Base-by-base conservation (phyloP, 805 yeast species). In the Candida lessepsii region DNA sequence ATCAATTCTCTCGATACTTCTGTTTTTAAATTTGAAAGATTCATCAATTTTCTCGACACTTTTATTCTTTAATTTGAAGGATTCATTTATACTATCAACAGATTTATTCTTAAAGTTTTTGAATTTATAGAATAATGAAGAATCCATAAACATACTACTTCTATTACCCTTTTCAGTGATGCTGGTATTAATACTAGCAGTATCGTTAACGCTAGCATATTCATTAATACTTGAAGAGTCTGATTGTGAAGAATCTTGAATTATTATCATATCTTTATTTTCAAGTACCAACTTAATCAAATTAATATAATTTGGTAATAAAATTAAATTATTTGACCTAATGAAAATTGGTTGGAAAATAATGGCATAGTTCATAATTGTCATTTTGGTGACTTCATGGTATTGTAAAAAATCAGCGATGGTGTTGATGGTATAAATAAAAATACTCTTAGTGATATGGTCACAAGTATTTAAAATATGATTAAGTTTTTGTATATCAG, bases 321-420 rank as follows among this genome's bases (percentile, higher is more conserved):
- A 40, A 17, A 40, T 20, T 13, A 54, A 39, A 28, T 46, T 45
- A n/a, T 39, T 31, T 24, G 46, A 40, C 11, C 45, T 46, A 30
- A 61, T 54, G 14, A 62, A 42, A 38, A 60, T 59, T 9, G 64
- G 67, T 41, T 58, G 65, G 44, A 61, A 62, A 20, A 62, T 56
- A 18, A 61, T 62, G 10, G 66, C 50, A 24, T 47, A 51, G 40
- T 61, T 61, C 24, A 50, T 46, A 10, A 52, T 40, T 5, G 59
- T 42, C 67, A 62, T 62, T 25, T 57, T 57, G 4, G 67, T 62
- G 2, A 43, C 27, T 2, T 41, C 47, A 25, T 47, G 49, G 29
- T 49, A 48, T 2, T 34, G 18, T 17, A 51, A 41, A n/a, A 62
- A 40, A 14, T 40, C 31, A 17, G 40, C 20, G 5, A 52, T 53